Evolutionary conservation across 345 rosid species (phyloP).

Genomic region (Trapa incisa): DNA sequence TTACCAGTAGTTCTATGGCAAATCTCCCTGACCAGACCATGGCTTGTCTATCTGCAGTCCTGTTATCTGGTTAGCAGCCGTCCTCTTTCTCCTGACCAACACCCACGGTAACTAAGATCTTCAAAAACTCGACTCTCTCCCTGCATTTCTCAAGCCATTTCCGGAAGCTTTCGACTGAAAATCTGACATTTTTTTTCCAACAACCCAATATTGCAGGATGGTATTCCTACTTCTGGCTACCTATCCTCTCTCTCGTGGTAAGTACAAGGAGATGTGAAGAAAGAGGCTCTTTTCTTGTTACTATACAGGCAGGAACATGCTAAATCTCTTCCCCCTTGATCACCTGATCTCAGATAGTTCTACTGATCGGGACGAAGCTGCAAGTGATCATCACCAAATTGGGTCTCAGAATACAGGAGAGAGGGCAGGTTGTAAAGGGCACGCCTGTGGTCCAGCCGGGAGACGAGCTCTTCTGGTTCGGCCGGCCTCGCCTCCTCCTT

Average conservation of each 20-base stretch:
- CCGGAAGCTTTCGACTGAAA: background rate
- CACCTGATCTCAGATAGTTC: slow-evolving; percentile 33
- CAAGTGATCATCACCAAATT: slow-evolving; percentile 79
- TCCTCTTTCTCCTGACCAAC: slow-evolving; percentile 54
- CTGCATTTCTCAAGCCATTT: background rate
- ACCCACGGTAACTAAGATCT: slow-evolving; percentile 44
- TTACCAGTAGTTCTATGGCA: background rate
- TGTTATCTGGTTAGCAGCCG: slow-evolving; percentile 62
- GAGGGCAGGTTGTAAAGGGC: slow-evolving; percentile 85
- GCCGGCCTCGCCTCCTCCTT: slow-evolving; percentile 73
- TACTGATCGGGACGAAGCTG: slow-evolving; percentile 72
- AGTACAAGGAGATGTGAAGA: slow-evolving; percentile 15
- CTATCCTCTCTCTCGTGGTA: slow-evolving; percentile 73
- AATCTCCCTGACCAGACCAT: background rate
- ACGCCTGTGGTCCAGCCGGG: slow-evolving; percentile 86
- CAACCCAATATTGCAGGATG: slow-evolving; percentile 35
- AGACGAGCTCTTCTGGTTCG: slow-evolving; percentile 95
- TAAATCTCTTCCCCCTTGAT: background rate
- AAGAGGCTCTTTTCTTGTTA: no score
- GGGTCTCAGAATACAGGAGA: slow-evolving; percentile 75
- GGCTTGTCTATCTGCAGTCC: slow-evolving; percentile 42
- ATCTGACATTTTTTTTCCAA: background rate
- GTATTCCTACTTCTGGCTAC: slow-evolving; percentile 65
- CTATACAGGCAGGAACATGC: background rate
- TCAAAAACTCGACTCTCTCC: background rate